Percentiles rank a stretch among this genome's conserved stretches.
Evolutionary conservation across 2,329 filamentous ascomycete species (phyloP).

Genomic region (Arthrobotrys iridis): DNA sequence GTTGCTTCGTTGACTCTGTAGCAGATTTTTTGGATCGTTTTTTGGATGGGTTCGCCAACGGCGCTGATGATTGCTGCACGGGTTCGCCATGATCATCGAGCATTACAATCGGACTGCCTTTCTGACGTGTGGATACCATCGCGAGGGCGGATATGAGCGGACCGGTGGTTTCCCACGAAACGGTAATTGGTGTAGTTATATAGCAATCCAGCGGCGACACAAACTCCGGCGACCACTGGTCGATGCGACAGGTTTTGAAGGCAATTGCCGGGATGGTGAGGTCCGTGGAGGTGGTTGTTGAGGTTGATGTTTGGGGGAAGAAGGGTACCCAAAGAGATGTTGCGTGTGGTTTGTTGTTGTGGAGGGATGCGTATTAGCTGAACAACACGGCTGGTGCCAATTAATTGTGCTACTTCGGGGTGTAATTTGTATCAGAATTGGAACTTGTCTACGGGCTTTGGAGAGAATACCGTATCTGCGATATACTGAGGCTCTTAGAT

Average conservation of each 20-base stretch:
- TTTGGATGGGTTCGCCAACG: background rate
- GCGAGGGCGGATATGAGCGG: background rate
- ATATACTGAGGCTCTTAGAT: too few relatives aligned
- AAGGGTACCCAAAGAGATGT: background rate
- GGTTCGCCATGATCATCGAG: constrained; percentile 7
- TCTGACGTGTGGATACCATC: constrained; percentile 36
- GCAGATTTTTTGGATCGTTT: background rate
- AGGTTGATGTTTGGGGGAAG: constrained; percentile 8
- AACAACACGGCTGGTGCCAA: background rate
- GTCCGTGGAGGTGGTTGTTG: background rate
- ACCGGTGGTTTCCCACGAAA: background rate
- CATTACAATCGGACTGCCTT: constrained; percentile 12
- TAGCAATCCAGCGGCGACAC: background rate
- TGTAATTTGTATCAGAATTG: too few relatives aligned
- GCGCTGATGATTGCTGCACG: background rate
- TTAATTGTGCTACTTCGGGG: too few relatives aligned
- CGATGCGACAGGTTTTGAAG: background rate
- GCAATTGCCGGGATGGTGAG: background rate
- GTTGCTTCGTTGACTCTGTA: background rate
- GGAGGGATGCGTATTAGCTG: background rate
- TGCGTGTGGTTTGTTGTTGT: background rate
- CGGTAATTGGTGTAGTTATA: background rate
- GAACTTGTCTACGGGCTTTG: too few relatives aligned
- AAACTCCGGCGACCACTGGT: background rate
- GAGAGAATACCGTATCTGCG: too few relatives aligned